Evolutionary conservation across 257 asterid genomes (phyloP).

Genomic region (Nicotiana otophora): DNA sequence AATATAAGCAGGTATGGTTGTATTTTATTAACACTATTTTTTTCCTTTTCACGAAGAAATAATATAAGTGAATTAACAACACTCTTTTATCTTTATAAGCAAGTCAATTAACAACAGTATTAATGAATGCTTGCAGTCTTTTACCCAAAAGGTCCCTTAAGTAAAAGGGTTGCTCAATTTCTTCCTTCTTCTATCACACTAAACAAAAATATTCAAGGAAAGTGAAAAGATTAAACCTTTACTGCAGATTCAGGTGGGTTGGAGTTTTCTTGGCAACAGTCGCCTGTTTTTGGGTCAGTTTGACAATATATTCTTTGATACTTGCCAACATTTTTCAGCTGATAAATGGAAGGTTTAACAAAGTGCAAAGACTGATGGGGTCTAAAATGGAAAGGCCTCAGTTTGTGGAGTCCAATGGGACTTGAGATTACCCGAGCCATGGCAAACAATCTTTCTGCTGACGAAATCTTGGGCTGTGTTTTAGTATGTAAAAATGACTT

Average conservation of each 20-base stretch:
- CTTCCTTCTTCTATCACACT: not conserved
- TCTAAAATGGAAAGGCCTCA: constrained; percentile 24
- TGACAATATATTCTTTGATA: constrained; percentile 37
- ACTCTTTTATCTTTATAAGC: not conserved
- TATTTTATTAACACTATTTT: not conserved
- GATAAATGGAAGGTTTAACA: constrained; percentile 26
- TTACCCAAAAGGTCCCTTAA: not conserved
- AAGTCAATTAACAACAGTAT: not conserved
- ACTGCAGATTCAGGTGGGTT: constrained; percentile 20
- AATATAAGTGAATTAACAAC: not conserved
- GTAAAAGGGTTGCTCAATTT: not conserved
- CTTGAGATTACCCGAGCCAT: constrained; percentile 66
- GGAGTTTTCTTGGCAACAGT: constrained; percentile 25
- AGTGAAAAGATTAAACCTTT: not conserved
- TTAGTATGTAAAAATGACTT: not conserved
- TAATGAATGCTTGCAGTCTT: not conserved
- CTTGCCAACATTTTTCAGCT: constrained; percentile 19
- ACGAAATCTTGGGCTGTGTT: not conserved
- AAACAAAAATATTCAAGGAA: not conserved
- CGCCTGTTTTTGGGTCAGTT: constrained; percentile 31
- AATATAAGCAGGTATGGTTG: not conserved
- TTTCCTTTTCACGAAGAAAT: not conserved
- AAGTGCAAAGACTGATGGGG: constrained; percentile 19
- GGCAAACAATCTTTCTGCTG: constrained; percentile 21
- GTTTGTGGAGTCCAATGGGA: constrained; percentile 35